Base-by-base conservation (phyloP, 2,329 filamentous ascomycete species). In the Lasiodiplodia theobromae region DNA sequence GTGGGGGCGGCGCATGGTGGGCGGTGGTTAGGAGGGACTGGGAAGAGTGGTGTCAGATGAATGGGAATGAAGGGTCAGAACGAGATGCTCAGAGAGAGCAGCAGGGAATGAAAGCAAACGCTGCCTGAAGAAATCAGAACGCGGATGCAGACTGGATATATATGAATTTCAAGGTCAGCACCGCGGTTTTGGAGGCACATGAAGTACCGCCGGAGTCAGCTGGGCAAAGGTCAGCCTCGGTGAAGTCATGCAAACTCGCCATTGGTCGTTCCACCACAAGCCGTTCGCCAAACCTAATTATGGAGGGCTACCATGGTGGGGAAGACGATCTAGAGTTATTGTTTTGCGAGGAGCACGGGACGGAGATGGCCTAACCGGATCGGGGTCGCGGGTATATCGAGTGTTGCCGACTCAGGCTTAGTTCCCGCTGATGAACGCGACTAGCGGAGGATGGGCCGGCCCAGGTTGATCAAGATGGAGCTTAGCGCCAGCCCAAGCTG, bases 401-500 rank as follows among this genome's bases (percentile, higher is more conserved):
- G 12, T 47, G 57, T 47, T 47, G 14, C 57, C 34, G 2, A 1
- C 21, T 11, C 18, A 6, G 57, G 57, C 10, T 47, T 44, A 47
- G 23, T 10, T 31, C 14, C 57, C 57, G 38, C 57, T 23, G 44
- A 60, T 23, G 16, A 10, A 16, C 21, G 4, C 11, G n/a, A 18
- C 38, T 31, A 60, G 16, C 44, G 37, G 23, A 8, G 25, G 23
- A 47, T 40, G 57, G 23, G 11, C 38, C 38, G 37, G 23, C 40
- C 7, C 23, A n/a, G n/a, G 57, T 14, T 28, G 38, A 47, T 60
- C 16, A 14, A 31, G 37, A 44, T 38, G 44, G 4, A 47, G 57
- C 37, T n/a, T 60, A 60, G 57, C 38, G 57, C 21, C 38, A 47
- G 57, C 57, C 14, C 14, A n/a, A 60, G 18, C 37, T 14, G 31